Evolutionary conservation across 2,329 filamentous ascomycete species (phyloP).

Genomic region (Aspergillus neotritici): DNA sequence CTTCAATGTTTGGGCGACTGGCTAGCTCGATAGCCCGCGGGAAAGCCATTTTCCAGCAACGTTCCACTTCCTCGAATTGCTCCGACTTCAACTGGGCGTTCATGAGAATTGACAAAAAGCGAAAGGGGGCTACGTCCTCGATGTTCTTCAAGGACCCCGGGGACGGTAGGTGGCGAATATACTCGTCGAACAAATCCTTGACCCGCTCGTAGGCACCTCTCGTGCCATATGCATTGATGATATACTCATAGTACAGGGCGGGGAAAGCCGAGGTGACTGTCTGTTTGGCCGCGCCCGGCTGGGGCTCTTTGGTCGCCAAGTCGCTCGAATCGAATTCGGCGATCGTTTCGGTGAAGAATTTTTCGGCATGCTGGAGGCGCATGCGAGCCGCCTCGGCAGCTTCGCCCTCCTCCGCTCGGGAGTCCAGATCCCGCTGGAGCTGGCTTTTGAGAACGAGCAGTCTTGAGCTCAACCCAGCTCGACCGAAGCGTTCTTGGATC

Average conservation of each 20-base stretch:
- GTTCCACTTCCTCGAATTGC: constrained; percentile 56
- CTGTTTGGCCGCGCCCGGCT: constrained; percentile 27
- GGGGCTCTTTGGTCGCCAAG: constrained; percentile 41
- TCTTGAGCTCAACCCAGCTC: constrained; percentile 28
- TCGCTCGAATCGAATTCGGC: constrained; percentile 35
- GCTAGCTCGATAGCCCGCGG: constrained; percentile 46
- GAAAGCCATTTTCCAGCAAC: constrained; percentile 62
- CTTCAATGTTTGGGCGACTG: constrained; percentile 29
- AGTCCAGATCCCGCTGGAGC: constrained; percentile 30
- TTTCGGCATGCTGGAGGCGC: constrained; percentile 31
- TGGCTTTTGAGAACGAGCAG: constrained; percentile 33
- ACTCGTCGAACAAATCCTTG: constrained; percentile 53
- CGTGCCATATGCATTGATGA: constrained; percentile 52
- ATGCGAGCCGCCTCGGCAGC: constrained; percentile 10
- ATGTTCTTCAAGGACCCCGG: constrained; percentile 8
- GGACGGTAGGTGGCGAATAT: constrained; percentile 25
- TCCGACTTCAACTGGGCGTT: constrained; percentile 54
- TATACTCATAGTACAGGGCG: constrained; percentile 48
- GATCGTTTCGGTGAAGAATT: constrained; percentile 35
- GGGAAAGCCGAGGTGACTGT: constrained; percentile 41
- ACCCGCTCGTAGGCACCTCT: constrained; percentile 45
- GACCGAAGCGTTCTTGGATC: constrained; percentile 32
- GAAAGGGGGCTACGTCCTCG: constrained; percentile 43
- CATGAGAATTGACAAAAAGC: constrained; percentile 64
- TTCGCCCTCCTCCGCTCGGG: constrained; percentile 11